Conservation (phyloP, 2,329 filamentous ascomycete genomes). For the Sarocladium kiliense region DNA sequence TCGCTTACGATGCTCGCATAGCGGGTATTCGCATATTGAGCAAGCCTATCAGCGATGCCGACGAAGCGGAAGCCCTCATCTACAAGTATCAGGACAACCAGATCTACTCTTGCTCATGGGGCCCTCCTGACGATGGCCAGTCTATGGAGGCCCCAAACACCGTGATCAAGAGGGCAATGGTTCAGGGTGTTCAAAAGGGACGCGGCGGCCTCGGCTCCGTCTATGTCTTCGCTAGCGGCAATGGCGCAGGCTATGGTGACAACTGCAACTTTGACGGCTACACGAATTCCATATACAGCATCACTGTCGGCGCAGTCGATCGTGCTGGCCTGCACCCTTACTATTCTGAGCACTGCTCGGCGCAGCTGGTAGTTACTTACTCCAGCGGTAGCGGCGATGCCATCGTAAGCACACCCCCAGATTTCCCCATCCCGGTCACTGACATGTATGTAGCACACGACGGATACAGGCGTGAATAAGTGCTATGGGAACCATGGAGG, state of each 20-base stretch:
- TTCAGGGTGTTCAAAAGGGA: slow-evolving; percentile 86
- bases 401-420: slow-evolving; percentile 51
- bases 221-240: slow-evolving; percentile 92
- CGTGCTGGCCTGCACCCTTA: slow-evolving; percentile 83
- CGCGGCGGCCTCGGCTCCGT: slow-evolving; percentile 80
- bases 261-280: slow-evolving; percentile 99
- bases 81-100: slow-evolving; percentile 88
- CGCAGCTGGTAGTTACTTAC: slow-evolving; percentile 92
- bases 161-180: slow-evolving; percentile 83
- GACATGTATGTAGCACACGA: slow-evolving; percentile 62
- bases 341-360: slow-evolving; percentile 95
- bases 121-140: slow-evolving; percentile 84
- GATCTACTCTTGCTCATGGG: slow-evolving; percentile 99
- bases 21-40: slow-evolving; percentile 90
- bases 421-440: background rate
- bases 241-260: slow-evolving; percentile 79
- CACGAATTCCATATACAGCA: slow-evolving; percentile 98
- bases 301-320: slow-evolving; percentile 92
- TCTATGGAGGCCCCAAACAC: slow-evolving; percentile 93
- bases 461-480: slow-evolving; percentile 77
- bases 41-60: slow-evolving; percentile 82
- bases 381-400: slow-evolving; percentile 84
- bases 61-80: slow-evolving; percentile 89
- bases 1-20: slow-evolving; percentile 88
- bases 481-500: slow-evolving; percentile 85